A percentile compares a stretch with the other conserved stretches of the same genome.
phyloP scores from a whole-genome alignment of 225 moss, liverwort and hornwort genomes.

The Lunularia cruciata region DNA sequence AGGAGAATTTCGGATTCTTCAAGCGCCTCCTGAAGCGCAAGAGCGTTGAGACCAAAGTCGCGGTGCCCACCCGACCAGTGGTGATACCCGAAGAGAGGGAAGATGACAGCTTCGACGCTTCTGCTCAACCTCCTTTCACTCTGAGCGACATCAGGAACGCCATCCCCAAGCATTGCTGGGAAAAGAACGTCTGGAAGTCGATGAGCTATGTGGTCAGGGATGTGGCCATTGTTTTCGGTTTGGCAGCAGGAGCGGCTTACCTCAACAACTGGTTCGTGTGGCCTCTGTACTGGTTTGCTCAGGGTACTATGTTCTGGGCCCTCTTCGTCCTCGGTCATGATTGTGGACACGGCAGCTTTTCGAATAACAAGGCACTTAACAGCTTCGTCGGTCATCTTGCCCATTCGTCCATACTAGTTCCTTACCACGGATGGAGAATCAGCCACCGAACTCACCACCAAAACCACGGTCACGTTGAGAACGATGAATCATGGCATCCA shows the following conservation, averaged over 20 bases:
- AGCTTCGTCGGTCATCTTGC: constrained; percentile 72
- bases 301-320: constrained; percentile 99
- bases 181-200: constrained; percentile 79
- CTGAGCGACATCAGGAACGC: constrained; percentile 78
- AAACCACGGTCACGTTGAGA: constrained; percentile 91
- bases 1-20: constrained; percentile 7
- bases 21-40: constrained; percentile 30
- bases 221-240: constrained; percentile 69
- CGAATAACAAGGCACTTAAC: constrained; percentile 72
- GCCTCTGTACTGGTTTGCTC: constrained; percentile 95
- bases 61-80: constrained; percentile 61
- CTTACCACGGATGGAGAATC: constrained; percentile 91
- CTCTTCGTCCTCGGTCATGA: constrained; percentile 95
- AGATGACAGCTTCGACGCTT: constrained; percentile 40
- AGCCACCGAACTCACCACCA: constrained; percentile 98
- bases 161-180: constrained; percentile 97
- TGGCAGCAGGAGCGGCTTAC: constrained; percentile 81
- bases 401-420: constrained; percentile 88
- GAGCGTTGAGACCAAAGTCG: constrained; percentile 46
- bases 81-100: constrained; percentile 39
- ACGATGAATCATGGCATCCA: constrained; percentile 96
- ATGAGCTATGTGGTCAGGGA: constrained; percentile 74
- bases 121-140: constrained; percentile 65
- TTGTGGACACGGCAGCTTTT: constrained; percentile 96
- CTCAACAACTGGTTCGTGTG: constrained; percentile 81